Percentiles rank a stretch among this genome's conserved stretches.
Conservation (phyloP, 805 yeast species). For the Nakazawaea wyomingensis region DNA sequence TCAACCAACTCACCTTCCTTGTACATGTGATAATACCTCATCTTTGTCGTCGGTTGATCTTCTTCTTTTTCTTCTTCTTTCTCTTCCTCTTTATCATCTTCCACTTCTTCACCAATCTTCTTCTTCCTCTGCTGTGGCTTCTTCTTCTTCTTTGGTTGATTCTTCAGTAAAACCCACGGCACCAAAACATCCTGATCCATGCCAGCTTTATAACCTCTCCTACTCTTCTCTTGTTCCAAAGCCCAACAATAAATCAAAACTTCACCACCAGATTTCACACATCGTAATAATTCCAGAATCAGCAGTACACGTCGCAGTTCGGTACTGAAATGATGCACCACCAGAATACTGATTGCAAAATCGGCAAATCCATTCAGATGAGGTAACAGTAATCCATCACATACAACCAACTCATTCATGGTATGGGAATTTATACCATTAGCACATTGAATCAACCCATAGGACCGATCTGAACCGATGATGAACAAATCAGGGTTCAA, state of each 20-base stretch:
- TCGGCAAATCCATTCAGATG: conserved; percentile 46
- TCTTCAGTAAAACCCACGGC: conserved; percentile 81
- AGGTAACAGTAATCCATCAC: conserved; percentile 74
- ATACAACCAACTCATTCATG: conserved; percentile 55
- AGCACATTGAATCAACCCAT: conserved; percentile 65
- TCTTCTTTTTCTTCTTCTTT: conserved; percentile 15
- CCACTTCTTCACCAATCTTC: conserved; percentile 17
- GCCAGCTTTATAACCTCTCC: conserved; percentile 88
- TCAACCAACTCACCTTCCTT: conserved; percentile 74
- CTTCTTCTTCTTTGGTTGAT: conserved; percentile 25
- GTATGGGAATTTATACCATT: conserved; percentile 28
- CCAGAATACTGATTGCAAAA: conserved; percentile 94
- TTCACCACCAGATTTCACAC: conserved; percentile 54
- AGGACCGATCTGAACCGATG: conserved; percentile 72
- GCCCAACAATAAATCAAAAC: conserved; percentile 96
- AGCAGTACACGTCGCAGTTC: conserved; percentile 74
- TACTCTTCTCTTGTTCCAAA: conserved; percentile 77
- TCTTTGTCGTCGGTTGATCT: conserved; percentile 44
- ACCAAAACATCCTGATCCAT: conserved; percentile 92
- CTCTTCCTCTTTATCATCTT: conserved; percentile 16
- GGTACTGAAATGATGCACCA: conserved; percentile 92
- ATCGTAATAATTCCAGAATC: conserved; percentile 58
- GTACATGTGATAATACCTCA: conserved; percentile 87
- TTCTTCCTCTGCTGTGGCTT: conserved; percentile 25
- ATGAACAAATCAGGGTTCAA: conserved; percentile 65